phyloP scores from a whole-genome alignment of 2,329 filamentous ascomycete species.

The Exophiala lecanii-corni region DNA sequence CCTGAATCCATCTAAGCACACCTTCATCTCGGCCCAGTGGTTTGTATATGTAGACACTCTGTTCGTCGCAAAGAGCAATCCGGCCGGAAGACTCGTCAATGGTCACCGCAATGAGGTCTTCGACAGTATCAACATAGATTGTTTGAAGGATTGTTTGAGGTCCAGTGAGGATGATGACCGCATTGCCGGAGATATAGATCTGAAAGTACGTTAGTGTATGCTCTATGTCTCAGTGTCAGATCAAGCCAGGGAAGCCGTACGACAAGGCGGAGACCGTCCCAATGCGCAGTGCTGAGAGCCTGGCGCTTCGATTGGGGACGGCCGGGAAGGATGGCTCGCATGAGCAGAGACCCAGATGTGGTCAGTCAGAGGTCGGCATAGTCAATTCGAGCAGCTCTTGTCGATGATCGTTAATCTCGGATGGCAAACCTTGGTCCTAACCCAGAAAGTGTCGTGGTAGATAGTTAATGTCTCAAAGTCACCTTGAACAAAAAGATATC shows the following conservation, averaged over 20 bases:
- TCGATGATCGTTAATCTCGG: too few species aligned
- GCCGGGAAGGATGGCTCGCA: constrained; percentile 76
- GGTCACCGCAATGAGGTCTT: constrained; percentile 67
- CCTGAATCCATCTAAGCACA: constrained; percentile 48
- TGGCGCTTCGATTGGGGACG: constrained; percentile 73
- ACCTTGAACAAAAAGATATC: too few species aligned
- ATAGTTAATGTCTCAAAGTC: too few species aligned
- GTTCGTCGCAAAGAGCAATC: constrained; percentile 69
- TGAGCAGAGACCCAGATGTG: constrained; percentile 38
- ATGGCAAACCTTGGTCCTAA: too few species aligned
- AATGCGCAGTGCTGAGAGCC: constrained; percentile 68
- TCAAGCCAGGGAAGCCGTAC: constrained; percentile 54
- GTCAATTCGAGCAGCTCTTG: too few species aligned
- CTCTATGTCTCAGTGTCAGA: too few species aligned
- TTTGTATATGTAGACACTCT: constrained; percentile 69
- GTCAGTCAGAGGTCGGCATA: constrained; percentile 13
- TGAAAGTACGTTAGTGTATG: too few species aligned
- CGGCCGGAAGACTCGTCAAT: constrained; percentile 80
- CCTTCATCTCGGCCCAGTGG: constrained; percentile 68
- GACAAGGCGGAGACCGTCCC: constrained; percentile 67
- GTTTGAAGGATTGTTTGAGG: constrained; percentile 77
- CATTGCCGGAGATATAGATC: constrained; percentile 86
- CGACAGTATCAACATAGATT: constrained; percentile 73
- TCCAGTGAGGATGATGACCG: constrained; percentile 75
- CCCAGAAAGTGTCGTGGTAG: too few species aligned